Evolutionary conservation across 805 yeast genomes (phyloP), one percentile per base, ranked within the genome.

Genomic region (Candida germanica): DNA sequence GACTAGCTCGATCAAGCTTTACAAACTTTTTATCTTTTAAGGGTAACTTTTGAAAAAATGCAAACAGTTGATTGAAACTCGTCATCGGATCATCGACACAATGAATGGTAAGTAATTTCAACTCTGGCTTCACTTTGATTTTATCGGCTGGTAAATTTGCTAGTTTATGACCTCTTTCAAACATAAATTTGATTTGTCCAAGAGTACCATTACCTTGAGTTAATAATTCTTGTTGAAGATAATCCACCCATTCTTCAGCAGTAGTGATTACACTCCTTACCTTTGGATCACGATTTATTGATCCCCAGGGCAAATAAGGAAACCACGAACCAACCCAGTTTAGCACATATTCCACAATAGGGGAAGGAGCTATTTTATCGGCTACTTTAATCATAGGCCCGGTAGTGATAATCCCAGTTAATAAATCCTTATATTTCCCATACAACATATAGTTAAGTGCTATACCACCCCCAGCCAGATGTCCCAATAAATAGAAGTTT

Each of bases 391-490:
- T 64, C 43, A 80, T 64, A 1, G 94, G 93, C 1, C 80, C 87
- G 16, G 73, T 61, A 1, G 65, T 70, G 23, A 71, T 58, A 27
- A 75, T 66, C 0, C 76, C 77, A 15, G 63, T 57, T 15, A 84
- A 41, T 13, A 65, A 47, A 23, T 71, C 64, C 30, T 59, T 64
- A 49, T 68, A 58, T 38, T 61, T 71, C 2, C 89, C 89, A 18
- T 54, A 49, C 23, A 75, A 64, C 7, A 74, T 77, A 53, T 84
- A 83, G 54, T 79, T 80, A 39, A 83, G 59, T 0, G 63, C 64
- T 31, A 84, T 77, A 0, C 83, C 89, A 12, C 91, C 89, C 29
- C 94, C 94, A 87, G 84, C 83, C 5, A 89, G 83, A 47, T 80
- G 87, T 1, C 89, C 87, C 46, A 73, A 61, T 31, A 85, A 49